These are phyloP conservation scores for Rhododendron vialii DNA, from an alignment of 148 eudicot genomes.

Conservation along the genomic window DNA sequence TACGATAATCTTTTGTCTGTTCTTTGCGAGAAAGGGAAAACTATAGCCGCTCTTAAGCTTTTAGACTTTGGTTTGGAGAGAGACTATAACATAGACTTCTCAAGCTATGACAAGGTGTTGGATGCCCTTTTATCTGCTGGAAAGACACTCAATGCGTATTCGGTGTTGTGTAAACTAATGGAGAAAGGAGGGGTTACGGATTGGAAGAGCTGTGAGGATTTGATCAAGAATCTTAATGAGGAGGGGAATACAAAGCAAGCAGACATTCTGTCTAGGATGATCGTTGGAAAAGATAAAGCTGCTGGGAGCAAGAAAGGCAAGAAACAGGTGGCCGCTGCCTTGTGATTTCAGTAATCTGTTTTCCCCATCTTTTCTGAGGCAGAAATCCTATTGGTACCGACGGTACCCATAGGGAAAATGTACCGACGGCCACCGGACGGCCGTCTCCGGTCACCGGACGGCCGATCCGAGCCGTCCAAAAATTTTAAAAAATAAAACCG, in stretches of 20 bases:
- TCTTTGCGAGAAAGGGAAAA: constrained; percentile 74
- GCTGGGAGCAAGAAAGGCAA: constrained; percentile 50
- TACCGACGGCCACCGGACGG: no score
- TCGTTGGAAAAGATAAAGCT: constrained; percentile 41
- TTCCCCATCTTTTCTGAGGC: constrained; percentile 8
- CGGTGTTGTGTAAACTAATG: constrained; percentile 74
- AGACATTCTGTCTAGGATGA: constrained; percentile 70
- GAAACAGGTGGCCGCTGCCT: constrained; percentile 39
- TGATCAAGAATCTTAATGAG: constrained; percentile 66
- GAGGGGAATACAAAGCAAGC: constrained; percentile 94
- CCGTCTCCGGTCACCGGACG: no score
- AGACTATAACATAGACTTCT: constrained; percentile 50
- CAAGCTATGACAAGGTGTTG: constrained; percentile 79
- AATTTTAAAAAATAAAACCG: no score
- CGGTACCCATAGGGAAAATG: no score
- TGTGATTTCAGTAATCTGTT: constrained; percentile 16
- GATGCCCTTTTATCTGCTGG: constrained; percentile 78
- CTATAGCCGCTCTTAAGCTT: constrained; percentile 78
- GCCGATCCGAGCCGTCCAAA: no score
- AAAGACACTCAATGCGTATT: constrained; percentile 89
- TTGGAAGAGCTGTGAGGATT: constrained; percentile 45
- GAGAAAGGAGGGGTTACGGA: constrained; percentile 69
- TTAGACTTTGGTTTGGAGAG: constrained; percentile 80
- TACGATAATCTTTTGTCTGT: constrained; percentile 56
- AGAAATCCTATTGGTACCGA: no score